Percentiles rank a stretch among this genome's conserved stretches.
These are phyloP conservation scores for Tripidium arundinaceum DNA, from an alignment of 202 grass and related monocot species.

Conservation along the genomic window DNA sequence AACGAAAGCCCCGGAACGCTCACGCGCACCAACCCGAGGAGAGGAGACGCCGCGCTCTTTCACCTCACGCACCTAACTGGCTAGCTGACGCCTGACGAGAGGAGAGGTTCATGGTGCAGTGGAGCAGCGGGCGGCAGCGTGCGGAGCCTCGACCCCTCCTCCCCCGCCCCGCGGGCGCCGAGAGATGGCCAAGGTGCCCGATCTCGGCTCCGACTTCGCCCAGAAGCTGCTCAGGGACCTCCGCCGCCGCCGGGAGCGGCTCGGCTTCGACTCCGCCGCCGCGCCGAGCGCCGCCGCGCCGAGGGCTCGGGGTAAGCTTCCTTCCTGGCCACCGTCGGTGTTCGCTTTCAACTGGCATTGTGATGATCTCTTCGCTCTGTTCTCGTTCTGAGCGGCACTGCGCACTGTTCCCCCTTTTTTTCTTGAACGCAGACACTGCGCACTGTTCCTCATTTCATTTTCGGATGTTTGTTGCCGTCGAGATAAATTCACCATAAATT, in stretches of 20 bases:
- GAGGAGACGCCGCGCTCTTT: constrained; percentile 13
- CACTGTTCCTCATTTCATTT: background rate
- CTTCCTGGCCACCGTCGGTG: background rate
- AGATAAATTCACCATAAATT: background rate
- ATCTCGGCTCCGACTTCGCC: constrained; percentile 82
- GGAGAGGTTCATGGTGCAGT: constrained; percentile 34
- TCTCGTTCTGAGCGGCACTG: background rate
- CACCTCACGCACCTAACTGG: constrained; percentile 2
- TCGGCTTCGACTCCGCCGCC: constrained; percentile 54
- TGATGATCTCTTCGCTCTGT: background rate
- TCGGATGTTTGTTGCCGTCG: background rate
- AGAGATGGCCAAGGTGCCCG: constrained; percentile 61
- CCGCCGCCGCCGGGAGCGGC: constrained; percentile 63
- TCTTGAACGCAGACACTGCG: too few relatives aligned
- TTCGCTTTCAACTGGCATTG: background rate
- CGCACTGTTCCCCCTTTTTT: too few relatives aligned
- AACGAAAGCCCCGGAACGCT: constrained; percentile 26
- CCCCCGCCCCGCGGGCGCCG: background rate
- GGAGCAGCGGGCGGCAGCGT: background rate
- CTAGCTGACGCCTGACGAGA: background rate
- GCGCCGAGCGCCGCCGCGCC: background rate
- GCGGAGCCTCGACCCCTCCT: background rate
- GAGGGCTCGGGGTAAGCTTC: background rate
- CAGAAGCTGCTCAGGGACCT: constrained; percentile 91
- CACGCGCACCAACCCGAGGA: constrained; percentile 37